phyloP scores from a whole-genome alignment of 2,329 filamentous ascomycete genomes.

The Venturia asperata region DNA sequence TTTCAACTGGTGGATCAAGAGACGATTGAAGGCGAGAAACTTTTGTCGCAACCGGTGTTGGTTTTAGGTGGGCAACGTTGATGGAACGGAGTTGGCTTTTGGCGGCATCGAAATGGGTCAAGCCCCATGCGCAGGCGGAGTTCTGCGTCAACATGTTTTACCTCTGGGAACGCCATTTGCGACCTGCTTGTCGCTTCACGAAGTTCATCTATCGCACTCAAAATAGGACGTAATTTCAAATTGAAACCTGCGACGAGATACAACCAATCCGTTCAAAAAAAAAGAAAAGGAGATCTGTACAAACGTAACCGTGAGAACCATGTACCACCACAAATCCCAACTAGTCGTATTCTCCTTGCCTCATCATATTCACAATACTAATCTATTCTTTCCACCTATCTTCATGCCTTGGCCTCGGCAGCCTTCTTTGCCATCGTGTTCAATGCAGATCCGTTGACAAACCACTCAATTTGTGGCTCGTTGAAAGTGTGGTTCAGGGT shows the following conservation, averaged over 20 bases:
- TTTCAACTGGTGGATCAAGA: too few species aligned
- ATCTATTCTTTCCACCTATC: not conserved
- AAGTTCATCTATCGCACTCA: not conserved
- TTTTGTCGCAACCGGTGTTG: too few species aligned
- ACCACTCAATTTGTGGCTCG: slow-evolving; percentile 96
- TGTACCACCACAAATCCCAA: slow-evolving; percentile 2
- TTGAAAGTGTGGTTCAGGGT: slow-evolving; percentile 95
- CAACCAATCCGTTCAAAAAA: slow-evolving; percentile 7
- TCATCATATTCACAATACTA: not conserved
- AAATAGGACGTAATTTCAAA: not conserved
- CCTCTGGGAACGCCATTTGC: too few species aligned
- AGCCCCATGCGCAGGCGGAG: too few species aligned
- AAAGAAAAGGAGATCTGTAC: slow-evolving; percentile 11
- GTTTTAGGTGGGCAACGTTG: too few species aligned
- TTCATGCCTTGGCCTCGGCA: slow-evolving; percentile 14
- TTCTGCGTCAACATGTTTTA: too few species aligned
- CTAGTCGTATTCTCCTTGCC: not conserved
- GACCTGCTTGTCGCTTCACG: too few species aligned
- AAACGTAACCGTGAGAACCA: slow-evolving; percentile 1
- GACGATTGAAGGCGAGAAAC: too few species aligned
- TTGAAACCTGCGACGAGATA: not conserved
- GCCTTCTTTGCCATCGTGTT: slow-evolving; percentile 90
- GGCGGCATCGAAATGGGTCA: too few species aligned
- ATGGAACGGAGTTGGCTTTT: too few species aligned
- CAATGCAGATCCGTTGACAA: slow-evolving; percentile 92